Percentiles rank a stretch among this genome's conserved stretches.
phyloP scores from a whole-genome alignment of 23 red algal species.

The Gracilaria gracilis region DNA sequence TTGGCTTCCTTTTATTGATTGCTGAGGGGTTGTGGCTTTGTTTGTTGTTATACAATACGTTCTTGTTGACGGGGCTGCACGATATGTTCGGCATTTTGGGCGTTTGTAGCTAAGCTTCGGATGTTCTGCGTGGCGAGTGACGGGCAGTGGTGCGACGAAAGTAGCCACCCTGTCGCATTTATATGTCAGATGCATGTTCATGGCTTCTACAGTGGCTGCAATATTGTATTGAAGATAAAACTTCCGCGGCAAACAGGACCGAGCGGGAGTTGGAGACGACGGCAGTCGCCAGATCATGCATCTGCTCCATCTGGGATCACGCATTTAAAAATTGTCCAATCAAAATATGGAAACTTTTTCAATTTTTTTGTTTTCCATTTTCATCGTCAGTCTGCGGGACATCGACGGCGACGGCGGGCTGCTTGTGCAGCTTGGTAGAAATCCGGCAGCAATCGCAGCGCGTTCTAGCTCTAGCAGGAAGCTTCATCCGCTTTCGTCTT shows the following conservation, averaged over 20 bases:
- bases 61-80: slow-evolving; percentile 6
- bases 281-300: not conserved
- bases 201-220: not conserved
- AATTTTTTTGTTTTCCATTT: not conserved
- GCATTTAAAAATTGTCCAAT: not conserved
- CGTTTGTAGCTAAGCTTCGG: not conserved
- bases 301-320: not conserved
- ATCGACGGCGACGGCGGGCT: not conserved
- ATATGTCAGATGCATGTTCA: not conserved
- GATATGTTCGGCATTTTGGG: not conserved
- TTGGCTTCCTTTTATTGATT: no score
- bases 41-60: not conserved
- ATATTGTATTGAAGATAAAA: no score
- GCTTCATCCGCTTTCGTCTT: not conserved
- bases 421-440: not conserved
- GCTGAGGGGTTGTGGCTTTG: not conserved
- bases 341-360: not conserved
- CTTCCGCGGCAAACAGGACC: not conserved
- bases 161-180: not conserved
- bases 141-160: not conserved
- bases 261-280: not conserved
- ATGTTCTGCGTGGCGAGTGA: not conserved
- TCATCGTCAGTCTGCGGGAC: not conserved
- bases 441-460: not conserved
- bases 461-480: not conserved